Evolutionary conservation across 208 protist genomes (phyloP), one percentile per base, ranked within the genome.

Genomic region (Leptomonas pyrrhocoris): DNA sequence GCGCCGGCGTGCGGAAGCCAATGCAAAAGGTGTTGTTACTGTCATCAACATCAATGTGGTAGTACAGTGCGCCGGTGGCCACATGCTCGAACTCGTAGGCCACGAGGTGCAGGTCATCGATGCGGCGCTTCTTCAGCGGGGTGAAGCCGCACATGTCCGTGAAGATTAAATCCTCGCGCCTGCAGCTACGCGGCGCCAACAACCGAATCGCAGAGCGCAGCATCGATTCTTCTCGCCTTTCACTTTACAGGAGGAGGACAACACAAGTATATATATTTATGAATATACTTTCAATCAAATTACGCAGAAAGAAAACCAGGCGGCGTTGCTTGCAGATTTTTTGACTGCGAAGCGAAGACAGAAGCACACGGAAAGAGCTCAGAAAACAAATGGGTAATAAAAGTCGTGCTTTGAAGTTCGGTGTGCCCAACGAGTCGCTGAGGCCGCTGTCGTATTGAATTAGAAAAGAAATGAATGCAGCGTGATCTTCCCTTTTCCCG

Each of bases 11-110:
- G 61, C 95, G 85, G 73, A 99, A 99, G 27, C 94, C 95, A 27
- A 99, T 97, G 76, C 92, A 97, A 62, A 99, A 99, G 13, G 94
- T 97, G 74, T 98, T 98, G 73, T 98, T 98, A 16, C 79, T 91
- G 85, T 99, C 97, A 51, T 93, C 88, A 50, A 89, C 88, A 68
- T 98, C 97, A 19, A 99, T 74, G 80, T 98, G 97, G 79, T 96
- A 94, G 74, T 96, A 96, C 27, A 79, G 48, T 0, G 93, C 90
- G 19, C 81, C 86, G 19, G 92, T 96, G 28, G 59, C 56, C 34
- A 80, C 67, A 76, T 97, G 94, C 30, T 74, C 59, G 75, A 94
- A 84, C 49, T 90, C 85, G 60, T 95, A 94, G 21, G 89, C 79
- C 7, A 88, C 80, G 27, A 97, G 49, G 76, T 93, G 85, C 36